Conservation (phyloP, 331 rosid genomes). For the Phaseolus coccineus region DNA sequence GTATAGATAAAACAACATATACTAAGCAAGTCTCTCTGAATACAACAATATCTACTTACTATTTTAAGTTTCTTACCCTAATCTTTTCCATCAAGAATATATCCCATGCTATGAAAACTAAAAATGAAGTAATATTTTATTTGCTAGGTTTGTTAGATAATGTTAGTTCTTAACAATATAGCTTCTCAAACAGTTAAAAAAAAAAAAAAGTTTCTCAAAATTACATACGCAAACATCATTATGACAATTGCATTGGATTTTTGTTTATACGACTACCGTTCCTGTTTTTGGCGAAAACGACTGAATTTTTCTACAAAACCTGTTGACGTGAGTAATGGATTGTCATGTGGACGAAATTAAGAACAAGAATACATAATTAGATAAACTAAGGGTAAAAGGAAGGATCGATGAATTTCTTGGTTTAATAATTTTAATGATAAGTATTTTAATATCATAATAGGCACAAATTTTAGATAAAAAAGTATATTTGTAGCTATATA, state of each 20-base stretch:
- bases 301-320: background rate
- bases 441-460: background rate
- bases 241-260: background rate
- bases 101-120: too few relatives aligned
- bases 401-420: background rate
- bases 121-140: background rate
- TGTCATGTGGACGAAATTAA: background rate
- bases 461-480: background rate
- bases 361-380: background rate
- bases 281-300: conserved; percentile 1
- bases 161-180: background rate
- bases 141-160: background rate
- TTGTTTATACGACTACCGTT: background rate
- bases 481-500: background rate
- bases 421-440: background rate
- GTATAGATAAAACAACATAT: too few relatives aligned
- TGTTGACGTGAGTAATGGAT: background rate
- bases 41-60: too few relatives aligned
- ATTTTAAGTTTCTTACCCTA: too few relatives aligned
- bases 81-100: too few relatives aligned
- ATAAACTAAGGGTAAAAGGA: background rate
- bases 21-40: too few relatives aligned
- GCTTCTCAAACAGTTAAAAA: background rate
- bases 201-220: background rate
- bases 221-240: background rate